phyloP scores from a whole-genome alignment of 768 basidiomycete species.

The Melanogaster broomeanus region DNA sequence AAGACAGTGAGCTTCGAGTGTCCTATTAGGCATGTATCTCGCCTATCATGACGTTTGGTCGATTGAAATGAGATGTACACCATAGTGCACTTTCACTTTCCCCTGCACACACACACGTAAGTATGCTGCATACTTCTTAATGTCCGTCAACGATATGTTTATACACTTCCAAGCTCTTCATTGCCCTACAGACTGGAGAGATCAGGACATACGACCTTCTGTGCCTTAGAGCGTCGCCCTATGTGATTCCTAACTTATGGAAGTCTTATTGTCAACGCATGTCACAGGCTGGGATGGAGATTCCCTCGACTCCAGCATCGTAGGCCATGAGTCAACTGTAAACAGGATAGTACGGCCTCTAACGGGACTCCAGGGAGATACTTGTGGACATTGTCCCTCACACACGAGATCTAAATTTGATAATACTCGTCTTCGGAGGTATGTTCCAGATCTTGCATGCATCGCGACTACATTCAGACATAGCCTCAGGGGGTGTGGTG shows the following conservation, averaged over 20 bases:
- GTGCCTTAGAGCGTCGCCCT: conserved; percentile 64
- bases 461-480: neutral
- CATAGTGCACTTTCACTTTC: conserved; percentile 56
- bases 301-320: conserved; percentile 33
- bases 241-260: conserved; percentile 78
- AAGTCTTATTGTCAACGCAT: conserved; percentile 62
- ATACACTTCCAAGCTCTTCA: conserved; percentile 38
- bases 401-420: conserved; percentile 69
- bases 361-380: conserved; percentile 37
- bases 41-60: neutral
- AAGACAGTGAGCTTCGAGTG: conserved; percentile 50
- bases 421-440: conserved; percentile 81
- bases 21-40: conserved; percentile 36
- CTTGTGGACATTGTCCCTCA: conserved; percentile 66
- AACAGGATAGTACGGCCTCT: neutral
- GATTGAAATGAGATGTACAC: neutral
- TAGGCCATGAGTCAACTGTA: conserved; percentile 27
- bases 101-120: conserved; percentile 72
- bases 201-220: conserved; percentile 78
- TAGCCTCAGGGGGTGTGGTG: conserved; percentile 57
- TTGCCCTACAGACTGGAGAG: conserved; percentile 55
- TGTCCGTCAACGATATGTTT: neutral
- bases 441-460: conserved; percentile 12
- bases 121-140: conserved; percentile 22
- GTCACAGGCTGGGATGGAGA: conserved; percentile 40